Evolutionary conservation across 805 yeast species (phyloP).

Genomic region (Starmerella scarabaei): DNA sequence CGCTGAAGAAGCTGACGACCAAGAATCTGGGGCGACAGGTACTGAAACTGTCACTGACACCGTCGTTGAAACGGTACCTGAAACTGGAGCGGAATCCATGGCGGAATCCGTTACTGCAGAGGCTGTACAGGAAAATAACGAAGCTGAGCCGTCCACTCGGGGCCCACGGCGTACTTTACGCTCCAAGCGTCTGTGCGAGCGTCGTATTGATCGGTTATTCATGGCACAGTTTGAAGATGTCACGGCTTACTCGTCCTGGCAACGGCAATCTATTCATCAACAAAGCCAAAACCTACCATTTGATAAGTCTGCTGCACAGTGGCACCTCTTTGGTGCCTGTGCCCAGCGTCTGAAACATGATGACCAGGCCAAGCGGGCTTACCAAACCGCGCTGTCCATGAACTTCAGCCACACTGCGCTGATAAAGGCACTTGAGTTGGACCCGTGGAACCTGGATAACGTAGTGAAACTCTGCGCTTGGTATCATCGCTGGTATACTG

Average conservation of each 20-base stretch:
- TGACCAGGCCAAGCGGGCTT: conserved; percentile 76
- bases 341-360: conserved; percentile 75
- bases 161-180: conserved; percentile 21
- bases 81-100: not conserved
- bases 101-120: not conserved
- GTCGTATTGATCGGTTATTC: conserved; percentile 68
- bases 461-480: conserved; percentile 79
- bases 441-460: conserved; percentile 45
- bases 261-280: conserved; percentile 78
- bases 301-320: conserved; percentile 67
- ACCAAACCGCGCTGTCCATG: conserved; percentile 51
- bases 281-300: conserved; percentile 75
- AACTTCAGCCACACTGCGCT: conserved; percentile 75
- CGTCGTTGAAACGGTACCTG: not conserved
- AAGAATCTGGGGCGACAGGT: no score
- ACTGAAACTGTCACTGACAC: not conserved
- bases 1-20: not conserved
- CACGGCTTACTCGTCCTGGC: conserved; percentile 75
- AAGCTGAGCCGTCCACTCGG: not conserved
- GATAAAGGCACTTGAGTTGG: conserved; percentile 48
- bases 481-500: conserved; percentile 96
- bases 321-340: conserved; percentile 83
- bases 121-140: not conserved
- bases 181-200: conserved; percentile 51
- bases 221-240: conserved; percentile 56